Evolutionary conservation across 768 basidiomycete species (phyloP).

Genomic region (Boletus sensibilis): DNA sequence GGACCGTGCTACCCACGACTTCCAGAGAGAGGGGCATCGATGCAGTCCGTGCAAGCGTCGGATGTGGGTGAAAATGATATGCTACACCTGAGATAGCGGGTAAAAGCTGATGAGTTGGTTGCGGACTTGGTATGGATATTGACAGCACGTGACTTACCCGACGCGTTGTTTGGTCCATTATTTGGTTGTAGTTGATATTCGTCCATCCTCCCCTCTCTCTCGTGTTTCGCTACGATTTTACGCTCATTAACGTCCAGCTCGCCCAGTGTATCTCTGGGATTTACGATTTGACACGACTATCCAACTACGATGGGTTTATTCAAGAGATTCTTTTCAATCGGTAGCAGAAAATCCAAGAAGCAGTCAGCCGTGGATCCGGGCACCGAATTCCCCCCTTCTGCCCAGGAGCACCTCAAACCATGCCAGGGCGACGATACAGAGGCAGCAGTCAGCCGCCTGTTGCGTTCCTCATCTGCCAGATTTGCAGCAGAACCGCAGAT

Average conservation of each 20-base stretch:
- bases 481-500: constrained; percentile 56
- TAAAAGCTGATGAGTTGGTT: too few species aligned
- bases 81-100: too few species aligned
- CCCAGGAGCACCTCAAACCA: constrained; percentile 14
- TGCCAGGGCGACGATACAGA: constrained; percentile 44
- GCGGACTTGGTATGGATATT: too few species aligned
- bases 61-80: not conserved
- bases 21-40: constrained; percentile 33
- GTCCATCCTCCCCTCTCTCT: not conserved
- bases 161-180: constrained; percentile 35
- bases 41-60: not conserved
- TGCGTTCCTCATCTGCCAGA: constrained; percentile 73
- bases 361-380: constrained; percentile 27
- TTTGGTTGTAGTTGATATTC: constrained; percentile 44
- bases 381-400: constrained; percentile 30
- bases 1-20: constrained; percentile 58
- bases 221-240: constrained; percentile 16
- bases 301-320: constrained; percentile 58
- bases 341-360: constrained; percentile 61
- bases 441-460: constrained; percentile 45
- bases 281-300: constrained; percentile 31
- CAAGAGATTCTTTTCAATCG: constrained; percentile 66
- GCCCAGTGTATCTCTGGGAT: constrained; percentile 18
- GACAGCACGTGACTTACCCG: constrained; percentile 16
- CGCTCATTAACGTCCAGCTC: constrained; percentile 29